Conservation (phyloP, 495 filamentous ascomycete species). For the Podospora didyma region DNA sequence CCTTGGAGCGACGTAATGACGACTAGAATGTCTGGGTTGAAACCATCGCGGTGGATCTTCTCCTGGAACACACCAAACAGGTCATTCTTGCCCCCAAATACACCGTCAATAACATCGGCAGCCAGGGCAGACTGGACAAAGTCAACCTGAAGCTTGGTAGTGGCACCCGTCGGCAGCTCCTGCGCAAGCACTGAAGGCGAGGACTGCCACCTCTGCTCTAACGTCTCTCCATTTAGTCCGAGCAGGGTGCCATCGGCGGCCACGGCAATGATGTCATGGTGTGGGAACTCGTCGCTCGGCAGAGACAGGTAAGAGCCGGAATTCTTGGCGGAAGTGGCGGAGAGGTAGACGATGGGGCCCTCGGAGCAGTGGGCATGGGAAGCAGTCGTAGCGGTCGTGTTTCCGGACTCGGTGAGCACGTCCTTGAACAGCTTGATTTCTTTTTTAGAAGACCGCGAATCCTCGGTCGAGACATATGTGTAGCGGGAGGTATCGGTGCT, state of each 20-base stretch:
- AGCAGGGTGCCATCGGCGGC: slow-evolving; percentile 35
- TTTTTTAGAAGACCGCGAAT: slow-evolving; percentile 25
- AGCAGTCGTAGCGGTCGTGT: slow-evolving; percentile 36
- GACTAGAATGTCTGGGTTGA: slow-evolving; percentile 46
- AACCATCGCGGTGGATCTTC: slow-evolving; percentile 32
- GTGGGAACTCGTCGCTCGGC: slow-evolving; percentile 4
- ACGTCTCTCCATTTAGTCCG: slow-evolving; percentile 36
- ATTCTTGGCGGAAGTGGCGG: slow-evolving; percentile 21
- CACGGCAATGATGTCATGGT: slow-evolving; percentile 34
- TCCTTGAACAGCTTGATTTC: slow-evolving; percentile 56
- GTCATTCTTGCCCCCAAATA: slow-evolving; percentile 38
- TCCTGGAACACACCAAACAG: slow-evolving; percentile 34
- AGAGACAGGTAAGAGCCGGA: slow-evolving; percentile 7
- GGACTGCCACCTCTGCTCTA: slow-evolving; percentile 37
- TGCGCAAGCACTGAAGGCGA: slow-evolving; percentile 31
- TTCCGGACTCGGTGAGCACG: slow-evolving; percentile 57
- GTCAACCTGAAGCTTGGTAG: slow-evolving; percentile 31
- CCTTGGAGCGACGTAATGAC: slow-evolving; percentile 33
- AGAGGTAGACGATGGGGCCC: slow-evolving; percentile 25
- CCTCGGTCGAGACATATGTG: slow-evolving; percentile 60
- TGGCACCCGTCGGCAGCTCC: slow-evolving; percentile 27
- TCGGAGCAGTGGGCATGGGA: slow-evolving; percentile 15
- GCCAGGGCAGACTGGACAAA: slow-evolving; percentile 33
- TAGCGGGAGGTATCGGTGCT: slow-evolving; percentile 57
- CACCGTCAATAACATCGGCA: slow-evolving; percentile 40